Conservation (phyloP, 148 eudicot species). For the Rhododendron ferrugineum region DNA sequence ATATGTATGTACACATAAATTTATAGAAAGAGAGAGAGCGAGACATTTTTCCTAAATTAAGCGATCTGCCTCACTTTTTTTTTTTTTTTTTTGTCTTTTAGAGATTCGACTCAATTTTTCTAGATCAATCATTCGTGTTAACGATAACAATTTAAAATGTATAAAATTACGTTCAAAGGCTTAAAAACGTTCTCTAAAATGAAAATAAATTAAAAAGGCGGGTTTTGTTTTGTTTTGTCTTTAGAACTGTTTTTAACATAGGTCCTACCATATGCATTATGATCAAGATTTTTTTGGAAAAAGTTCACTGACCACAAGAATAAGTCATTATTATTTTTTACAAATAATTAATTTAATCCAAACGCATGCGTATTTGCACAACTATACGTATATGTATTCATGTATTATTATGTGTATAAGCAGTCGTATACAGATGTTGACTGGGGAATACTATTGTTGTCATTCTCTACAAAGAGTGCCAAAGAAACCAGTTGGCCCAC, state of each 20-base stretch:
- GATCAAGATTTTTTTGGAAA: no score
- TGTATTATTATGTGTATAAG: background rate
- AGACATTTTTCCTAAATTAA: background rate
- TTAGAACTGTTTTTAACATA: no score
- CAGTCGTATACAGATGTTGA: background rate
- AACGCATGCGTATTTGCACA: background rate
- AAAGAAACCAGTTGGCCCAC: conserved; percentile 16
- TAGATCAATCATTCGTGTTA: background rate
- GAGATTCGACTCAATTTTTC: background rate
- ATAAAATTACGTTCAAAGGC: no score
- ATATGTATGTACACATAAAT: no score
- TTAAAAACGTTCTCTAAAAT: background rate
- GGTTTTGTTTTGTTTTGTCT: no score
- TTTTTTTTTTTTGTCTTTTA: background rate
- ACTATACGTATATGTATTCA: background rate
- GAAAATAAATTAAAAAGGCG: background rate
- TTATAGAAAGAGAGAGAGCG: no score
- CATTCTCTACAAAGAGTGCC: background rate
- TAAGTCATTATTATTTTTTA: background rate
- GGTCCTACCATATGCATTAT: no score
- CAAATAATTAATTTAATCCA: background rate
- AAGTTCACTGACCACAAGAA: background rate
- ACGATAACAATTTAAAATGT: no score
- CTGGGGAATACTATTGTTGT: background rate
- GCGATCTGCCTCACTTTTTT: background rate